Base-by-base conservation (phyloP, 192 early-diverging fungal species). In the Dissophora ornata region DNA sequence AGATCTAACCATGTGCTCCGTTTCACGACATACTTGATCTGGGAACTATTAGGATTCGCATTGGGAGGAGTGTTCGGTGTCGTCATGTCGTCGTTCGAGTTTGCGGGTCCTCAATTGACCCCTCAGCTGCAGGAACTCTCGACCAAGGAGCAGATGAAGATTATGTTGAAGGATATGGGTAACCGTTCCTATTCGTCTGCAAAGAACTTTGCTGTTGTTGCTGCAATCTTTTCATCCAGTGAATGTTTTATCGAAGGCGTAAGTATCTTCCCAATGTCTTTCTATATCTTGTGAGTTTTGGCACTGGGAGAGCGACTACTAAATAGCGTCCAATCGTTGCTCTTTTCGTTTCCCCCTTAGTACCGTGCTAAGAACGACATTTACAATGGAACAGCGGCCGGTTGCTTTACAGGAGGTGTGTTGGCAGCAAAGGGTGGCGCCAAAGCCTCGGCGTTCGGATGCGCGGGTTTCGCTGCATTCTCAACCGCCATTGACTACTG, bases 301-400 rank as follows among this genome's bases (percentile, higher is more conserved):
- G n/a, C n/a, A n/a, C n/a, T n/a, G n/a, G n/a, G n/a, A n/a, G n/a
- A n/a, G n/a, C n/a, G n/a, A n/a, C n/a, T n/a, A n/a, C n/a, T n/a
- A n/a, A n/a, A n/a, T n/a, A n/a, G n/a, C n/a, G n/a, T n/a, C n/a
- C n/a, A n/a, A n/a, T n/a, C n/a, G n/a, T n/a, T n/a, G n/a, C n/a
- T n/a, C n/a, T n/a, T n/a, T n/a, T n/a, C n/a, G 26, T 57, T 57
- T 30, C 11, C 15, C 41, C 21, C 21, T 25, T 82, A 90, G 86
- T 98, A 96, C 69, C 90, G 97, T 24, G 97, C 93, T 9, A 96
- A 95, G 69, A 94, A 98, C 80, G 97, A 99, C 69, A 81, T 96
- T 22, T 94, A 93, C 79, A 99, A 98, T 71, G 90, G 93, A 57
- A 77, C 93, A 13, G 84, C 87, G 21, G 93, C 95, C 25, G 97